Evolutionary conservation across 169 alveolate species (phyloP), one percentile per base, ranked within the genome.

Genomic region (Theileria annulata): DNA sequence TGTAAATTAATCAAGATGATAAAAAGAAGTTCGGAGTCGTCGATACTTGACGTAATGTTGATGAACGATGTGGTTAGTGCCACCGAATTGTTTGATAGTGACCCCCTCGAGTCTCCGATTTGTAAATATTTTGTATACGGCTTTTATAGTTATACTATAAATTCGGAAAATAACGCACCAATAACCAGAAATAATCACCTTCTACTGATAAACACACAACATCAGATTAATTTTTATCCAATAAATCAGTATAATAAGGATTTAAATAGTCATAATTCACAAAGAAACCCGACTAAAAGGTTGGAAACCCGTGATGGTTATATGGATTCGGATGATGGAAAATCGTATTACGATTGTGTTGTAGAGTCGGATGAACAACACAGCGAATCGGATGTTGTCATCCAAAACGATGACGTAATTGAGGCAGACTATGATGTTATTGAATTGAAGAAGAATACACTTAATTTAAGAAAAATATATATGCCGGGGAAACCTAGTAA

Each of bases 41-140:
- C 17, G 3, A 60, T 60, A 60, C 37, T 60, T 3, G 37, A 60
- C 17, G 69, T 60, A 60, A 12, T 60, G 69, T 25, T 60, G 69
- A 60, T 6, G 19, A 60, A 60, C 8, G 69, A 27, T 13, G n/a
- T 9, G 69, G 25, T 27, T 27, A 5, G 19, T 12, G 4, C 31
- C 17, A 33, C 27, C 10, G 69, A 60, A n/a, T 12, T 13, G 37
- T 15, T 60, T 1, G 37, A 60, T 25, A n/a, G 21, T 25, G 33
- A 56, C 3, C 8, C 27, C n/a, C 33, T 23, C 10, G 69, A 60
- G 6, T 12, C 27, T 13, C 48, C 27, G 15, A 9, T 60, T 15
- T 27, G 69, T 3, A 60, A 60, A n/a, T 60, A 13, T 33, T 13
- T 60, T 10, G 69, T 33, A 23, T 60, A 60, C 10, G 27, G 48